phyloP scores from a whole-genome alignment of 768 basidiomycete genomes.

The Leccinellum rugosiceps region DNA sequence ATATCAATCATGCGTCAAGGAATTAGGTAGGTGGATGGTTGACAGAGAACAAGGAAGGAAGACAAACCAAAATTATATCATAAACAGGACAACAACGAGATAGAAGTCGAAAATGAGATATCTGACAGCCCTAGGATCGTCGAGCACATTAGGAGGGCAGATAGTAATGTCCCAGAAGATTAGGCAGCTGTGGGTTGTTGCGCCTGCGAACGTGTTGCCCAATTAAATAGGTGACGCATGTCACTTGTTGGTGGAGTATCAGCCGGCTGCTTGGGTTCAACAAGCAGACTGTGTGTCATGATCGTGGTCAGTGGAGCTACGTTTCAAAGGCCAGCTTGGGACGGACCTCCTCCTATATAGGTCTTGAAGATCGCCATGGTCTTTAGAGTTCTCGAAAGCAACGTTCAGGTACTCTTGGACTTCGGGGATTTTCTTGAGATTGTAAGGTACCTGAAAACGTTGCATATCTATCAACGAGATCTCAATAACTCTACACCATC shows the following conservation, averaged over 20 bases:
- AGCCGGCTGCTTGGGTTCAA: conserved; percentile 79
- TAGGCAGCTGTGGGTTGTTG: conserved; percentile 38
- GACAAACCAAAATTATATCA: conserved; percentile 26
- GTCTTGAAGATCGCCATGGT: conserved; percentile 81
- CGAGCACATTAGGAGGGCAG: conserved; percentile 3
- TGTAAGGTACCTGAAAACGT: conserved; percentile 85
- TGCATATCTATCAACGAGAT: conserved; percentile 65
- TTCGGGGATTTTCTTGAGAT: conserved; percentile 85
- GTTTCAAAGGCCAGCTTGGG: neutral
- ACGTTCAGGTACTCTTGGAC: conserved; percentile 76
- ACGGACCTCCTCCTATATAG: conserved; percentile 80
- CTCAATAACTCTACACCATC: neutral
- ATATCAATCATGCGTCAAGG: conserved; percentile 20
- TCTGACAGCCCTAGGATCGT: conserved; percentile 7
- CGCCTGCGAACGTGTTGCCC: conserved; percentile 62
- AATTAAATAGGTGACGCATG: conserved; percentile 75
- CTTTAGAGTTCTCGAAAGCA: conserved; percentile 71
- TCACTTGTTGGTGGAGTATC: conserved; percentile 64
- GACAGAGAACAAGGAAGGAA: conserved; percentile 8
- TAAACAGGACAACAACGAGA: conserved; percentile 26
- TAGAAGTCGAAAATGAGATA: conserved; percentile 13
- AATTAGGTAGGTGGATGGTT: conserved; percentile 26
- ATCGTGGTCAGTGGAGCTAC: neutral
- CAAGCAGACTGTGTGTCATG: conserved; percentile 58
- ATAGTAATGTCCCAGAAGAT: conserved; percentile 19